A percentile compares a stretch with the other conserved stretches of the same genome.
phyloP scores from a whole-genome alignment of 768 basidiomycete species.

The Saitozyma sp. region DNA sequence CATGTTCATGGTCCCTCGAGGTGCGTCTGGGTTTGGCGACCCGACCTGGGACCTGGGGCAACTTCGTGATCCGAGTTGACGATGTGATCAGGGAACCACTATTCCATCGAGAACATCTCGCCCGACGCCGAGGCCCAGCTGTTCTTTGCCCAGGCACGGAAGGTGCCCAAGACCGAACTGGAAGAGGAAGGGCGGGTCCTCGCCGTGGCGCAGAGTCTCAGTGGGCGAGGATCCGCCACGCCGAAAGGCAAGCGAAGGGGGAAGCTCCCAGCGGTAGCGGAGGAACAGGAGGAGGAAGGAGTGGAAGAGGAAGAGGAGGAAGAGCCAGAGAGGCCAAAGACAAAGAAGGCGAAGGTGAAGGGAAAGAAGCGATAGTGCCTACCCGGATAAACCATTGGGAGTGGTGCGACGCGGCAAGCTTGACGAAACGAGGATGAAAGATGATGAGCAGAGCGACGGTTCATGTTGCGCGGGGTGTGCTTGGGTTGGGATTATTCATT shows the following conservation, averaged over 20 bases:
- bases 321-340: conserved; percentile 1
- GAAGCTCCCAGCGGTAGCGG: conserved; percentile 3
- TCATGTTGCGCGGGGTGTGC: no score
- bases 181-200: conserved; percentile 11
- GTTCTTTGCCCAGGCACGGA: conserved; percentile 86
- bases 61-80: not conserved
- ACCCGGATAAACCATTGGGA: no score
- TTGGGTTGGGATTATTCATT: no score
- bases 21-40: conserved; percentile 54
- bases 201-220: no score
- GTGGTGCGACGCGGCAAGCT: no score
- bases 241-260: no score
- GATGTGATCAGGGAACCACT: conserved; percentile 70
- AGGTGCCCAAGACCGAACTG: conserved; percentile 39
- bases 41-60: not conserved
- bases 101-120: conserved; percentile 81
- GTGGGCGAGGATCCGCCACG: no score
- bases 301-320: conserved; percentile 8
- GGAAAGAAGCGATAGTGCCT: no score
- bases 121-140: conserved; percentile 63
- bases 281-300: conserved; percentile 12
- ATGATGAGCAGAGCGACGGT: no score
- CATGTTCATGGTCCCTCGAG: conserved; percentile 87
- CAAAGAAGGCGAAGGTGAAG: not conserved
- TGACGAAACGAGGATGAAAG: no score